Evolutionary conservation across 208 protist species (phyloP).

Genomic region (Leishmania amazonensis): DNA sequence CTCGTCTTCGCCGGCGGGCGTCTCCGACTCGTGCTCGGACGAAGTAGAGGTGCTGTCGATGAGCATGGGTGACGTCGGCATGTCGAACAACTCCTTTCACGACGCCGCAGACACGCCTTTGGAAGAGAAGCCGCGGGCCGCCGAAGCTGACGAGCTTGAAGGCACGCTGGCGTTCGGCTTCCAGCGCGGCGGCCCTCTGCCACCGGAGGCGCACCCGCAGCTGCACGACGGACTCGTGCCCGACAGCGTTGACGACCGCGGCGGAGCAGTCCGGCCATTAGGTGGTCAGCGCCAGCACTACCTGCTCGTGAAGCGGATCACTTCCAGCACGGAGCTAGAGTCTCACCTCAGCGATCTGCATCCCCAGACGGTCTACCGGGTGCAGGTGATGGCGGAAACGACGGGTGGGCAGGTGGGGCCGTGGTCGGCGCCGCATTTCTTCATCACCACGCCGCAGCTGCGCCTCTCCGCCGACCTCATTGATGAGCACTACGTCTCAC

Average conservation of each 20-base stretch:
- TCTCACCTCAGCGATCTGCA: conserved; percentile 9
- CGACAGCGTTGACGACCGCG: not conserved
- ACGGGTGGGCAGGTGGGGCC: conserved; percentile 74
- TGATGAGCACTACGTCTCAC: conserved; percentile 73
- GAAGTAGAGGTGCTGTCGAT: conserved; percentile 15
- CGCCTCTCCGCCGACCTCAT: conserved; percentile 42
- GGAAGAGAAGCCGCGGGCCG: conserved; percentile 22
- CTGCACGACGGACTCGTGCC: conserved; percentile 26
- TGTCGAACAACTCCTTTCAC: conserved; percentile 27
- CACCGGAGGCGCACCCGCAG: conserved; percentile 24
- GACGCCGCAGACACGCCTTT: not conserved
- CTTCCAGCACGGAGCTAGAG: conserved; percentile 26
- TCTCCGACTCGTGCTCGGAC: not conserved
- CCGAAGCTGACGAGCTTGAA: conserved; percentile 31
- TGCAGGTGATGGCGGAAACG: conserved; percentile 84
- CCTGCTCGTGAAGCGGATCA: conserved; percentile 30
- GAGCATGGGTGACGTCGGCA: conserved; percentile 10
- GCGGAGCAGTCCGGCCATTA: too few species aligned
- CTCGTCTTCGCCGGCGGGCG: not conserved
- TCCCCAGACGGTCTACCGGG: conserved; percentile 64
- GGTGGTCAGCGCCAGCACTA: conserved; percentile 20
- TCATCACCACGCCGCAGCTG: conserved; percentile 78
- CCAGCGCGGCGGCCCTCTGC: conserved; percentile 28
- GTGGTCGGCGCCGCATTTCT: conserved; percentile 72
- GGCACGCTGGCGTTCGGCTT: conserved; percentile 31